phyloP scores from a whole-genome alignment of 2,329 filamentous ascomycete genomes.

The Fusarium udum region DNA sequence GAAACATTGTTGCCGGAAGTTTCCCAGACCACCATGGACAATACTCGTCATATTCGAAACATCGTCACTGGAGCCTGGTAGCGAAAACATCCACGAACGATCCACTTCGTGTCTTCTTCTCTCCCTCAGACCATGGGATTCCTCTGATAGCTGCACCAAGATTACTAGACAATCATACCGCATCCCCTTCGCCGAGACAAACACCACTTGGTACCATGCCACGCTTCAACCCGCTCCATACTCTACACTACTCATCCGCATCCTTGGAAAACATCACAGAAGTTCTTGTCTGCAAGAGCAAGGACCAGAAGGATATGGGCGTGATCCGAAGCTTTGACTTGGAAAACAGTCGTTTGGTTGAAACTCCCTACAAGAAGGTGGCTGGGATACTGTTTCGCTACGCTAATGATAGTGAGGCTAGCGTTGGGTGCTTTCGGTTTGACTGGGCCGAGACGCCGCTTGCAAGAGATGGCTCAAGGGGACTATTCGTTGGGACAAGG shows the following conservation, averaged over 20 bases:
- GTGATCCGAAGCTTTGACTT: not conserved
- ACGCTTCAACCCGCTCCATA: not conserved
- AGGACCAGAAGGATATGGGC: not conserved
- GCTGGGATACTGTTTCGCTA: not conserved
- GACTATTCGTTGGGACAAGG: not conserved
- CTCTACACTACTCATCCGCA: not conserved
- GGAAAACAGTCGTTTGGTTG: not conserved
- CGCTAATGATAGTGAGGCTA: not conserved
- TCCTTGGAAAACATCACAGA: not conserved
- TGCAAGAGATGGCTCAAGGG: not conserved
- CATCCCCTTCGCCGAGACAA: not conserved
- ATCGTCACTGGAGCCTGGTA: not conserved
- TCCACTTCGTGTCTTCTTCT: not conserved
- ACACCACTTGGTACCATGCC: not conserved
- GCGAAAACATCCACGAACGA: not conserved
- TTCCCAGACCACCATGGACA: not conserved
- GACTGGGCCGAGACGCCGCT: not conserved
- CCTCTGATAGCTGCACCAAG: not conserved
- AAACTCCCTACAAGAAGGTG: not conserved
- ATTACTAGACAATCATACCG: fast-evolving
- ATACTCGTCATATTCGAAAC: not conserved
- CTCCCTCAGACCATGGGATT: not conserved
- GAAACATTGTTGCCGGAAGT: not conserved
- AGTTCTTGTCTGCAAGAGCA: not conserved
- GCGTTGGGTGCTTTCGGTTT: conserved; percentile 8